Percentiles rank a stretch among this genome's conserved stretches.
phyloP scores from a whole-genome alignment of 495 filamentous ascomycete species.

The Neurospora tetraspora region DNA sequence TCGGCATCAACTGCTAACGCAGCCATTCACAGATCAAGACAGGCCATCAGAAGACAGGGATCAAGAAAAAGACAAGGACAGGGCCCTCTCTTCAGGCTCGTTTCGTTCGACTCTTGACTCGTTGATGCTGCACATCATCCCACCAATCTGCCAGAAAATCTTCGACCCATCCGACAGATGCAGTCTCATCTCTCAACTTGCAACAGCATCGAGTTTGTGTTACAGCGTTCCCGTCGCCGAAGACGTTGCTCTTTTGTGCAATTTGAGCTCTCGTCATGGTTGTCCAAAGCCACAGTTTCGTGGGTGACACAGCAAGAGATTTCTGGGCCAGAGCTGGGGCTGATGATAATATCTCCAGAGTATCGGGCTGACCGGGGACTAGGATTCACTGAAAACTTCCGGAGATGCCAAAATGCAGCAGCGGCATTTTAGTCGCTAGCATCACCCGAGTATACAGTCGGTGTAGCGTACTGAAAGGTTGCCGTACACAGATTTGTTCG shows the following conservation, averaged over 20 bases:
- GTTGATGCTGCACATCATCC: conserved; percentile 27
- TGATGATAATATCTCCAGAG: background rate
- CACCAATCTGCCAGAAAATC: conserved; percentile 12
- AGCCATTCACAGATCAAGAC: conserved; percentile 7
- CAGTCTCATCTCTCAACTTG: background rate
- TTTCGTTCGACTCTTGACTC: conserved; percentile 31
- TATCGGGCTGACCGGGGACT: background rate
- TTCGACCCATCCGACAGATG: conserved; percentile 1
- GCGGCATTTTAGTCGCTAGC: background rate
- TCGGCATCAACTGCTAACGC: conserved; percentile 19
- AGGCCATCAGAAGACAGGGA: conserved; percentile 18
- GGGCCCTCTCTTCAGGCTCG: conserved; percentile 13
- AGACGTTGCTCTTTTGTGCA: background rate
- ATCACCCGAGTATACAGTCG: background rate
- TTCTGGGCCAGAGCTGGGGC: background rate
- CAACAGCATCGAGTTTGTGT: background rate
- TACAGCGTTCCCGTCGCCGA: background rate
- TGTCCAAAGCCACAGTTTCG: background rate
- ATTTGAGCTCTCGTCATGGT: background rate
- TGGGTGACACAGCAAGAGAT: background rate
- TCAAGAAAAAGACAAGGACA: conserved; percentile 3
- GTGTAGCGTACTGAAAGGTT: background rate
- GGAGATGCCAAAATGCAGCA: background rate
- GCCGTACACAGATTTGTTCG: background rate
- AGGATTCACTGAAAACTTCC: background rate